These are phyloP conservation scores for Phytopythium delawarense DNA, from an alignment of 352 stramenopile genomes.

Conservation along the genomic window DNA sequence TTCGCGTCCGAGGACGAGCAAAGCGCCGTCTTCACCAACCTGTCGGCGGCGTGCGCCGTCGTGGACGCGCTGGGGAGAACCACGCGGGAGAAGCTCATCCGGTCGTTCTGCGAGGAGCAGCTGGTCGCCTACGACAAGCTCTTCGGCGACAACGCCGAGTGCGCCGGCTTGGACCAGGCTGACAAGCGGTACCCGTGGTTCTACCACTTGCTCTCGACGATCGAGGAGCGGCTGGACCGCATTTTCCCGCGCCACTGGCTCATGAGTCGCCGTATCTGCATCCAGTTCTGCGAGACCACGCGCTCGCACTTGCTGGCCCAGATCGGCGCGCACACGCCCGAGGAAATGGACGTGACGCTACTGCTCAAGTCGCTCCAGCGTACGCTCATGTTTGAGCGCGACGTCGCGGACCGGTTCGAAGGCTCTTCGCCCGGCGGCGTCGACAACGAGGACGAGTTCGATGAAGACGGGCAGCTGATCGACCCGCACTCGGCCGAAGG, in stretches of 20 bases:
- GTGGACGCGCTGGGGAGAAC: constrained; percentile 68
- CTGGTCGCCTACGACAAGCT: constrained; percentile 55
- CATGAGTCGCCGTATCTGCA: constrained; percentile 91
- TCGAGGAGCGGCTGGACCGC: constrained; percentile 84
- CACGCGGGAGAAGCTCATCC: constrained; percentile 65
- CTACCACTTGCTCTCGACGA: constrained; percentile 63
- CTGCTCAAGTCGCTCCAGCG: constrained; percentile 69
- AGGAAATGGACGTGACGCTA: constrained; percentile 72
- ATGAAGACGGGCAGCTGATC: constrained; percentile 70
- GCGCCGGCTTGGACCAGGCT: constrained; percentile 45
- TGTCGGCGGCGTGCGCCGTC: constrained; percentile 59
- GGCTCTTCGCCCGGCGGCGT: constrained; percentile 26
- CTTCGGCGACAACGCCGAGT: constrained; percentile 59
- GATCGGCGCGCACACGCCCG: constrained; percentile 56
- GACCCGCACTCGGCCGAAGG: constrained; percentile 67
- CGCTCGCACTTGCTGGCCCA: constrained; percentile 64
- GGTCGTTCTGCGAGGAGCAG: constrained; percentile 69
- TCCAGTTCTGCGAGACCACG: constrained; percentile 90
- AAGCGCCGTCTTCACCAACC: constrained; percentile 60
- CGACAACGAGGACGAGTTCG: constrained; percentile 60
- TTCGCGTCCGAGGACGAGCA: constrained; percentile 64
- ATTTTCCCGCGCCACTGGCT: constrained; percentile 97
- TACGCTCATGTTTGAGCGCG: constrained; percentile 76
- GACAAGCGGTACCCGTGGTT: constrained; percentile 81
- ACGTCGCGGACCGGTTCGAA: constrained; percentile 70